Conservation (phyloP, 2,329 filamentous ascomycete species). For the Ceratocystis albifundus region DNA sequence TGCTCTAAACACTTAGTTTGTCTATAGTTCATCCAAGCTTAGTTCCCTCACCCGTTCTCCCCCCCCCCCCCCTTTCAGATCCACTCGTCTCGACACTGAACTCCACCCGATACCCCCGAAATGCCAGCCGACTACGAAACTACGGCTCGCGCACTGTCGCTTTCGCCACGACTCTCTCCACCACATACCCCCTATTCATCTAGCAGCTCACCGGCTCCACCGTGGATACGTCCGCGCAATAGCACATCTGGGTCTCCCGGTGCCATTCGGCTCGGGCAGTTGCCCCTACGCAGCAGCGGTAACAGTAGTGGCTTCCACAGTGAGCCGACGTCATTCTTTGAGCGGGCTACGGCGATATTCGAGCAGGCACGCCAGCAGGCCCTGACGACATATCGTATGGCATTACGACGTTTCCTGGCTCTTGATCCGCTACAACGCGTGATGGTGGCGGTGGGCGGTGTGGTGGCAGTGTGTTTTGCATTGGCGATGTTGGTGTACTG, state of each 20-base stretch:
- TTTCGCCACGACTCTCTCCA: constrained; percentile 31
- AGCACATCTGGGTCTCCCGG: constrained; percentile 30
- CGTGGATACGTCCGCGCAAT: constrained; percentile 31
- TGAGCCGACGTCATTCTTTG: not conserved
- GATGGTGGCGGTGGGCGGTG: constrained; percentile 35
- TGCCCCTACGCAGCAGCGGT: constrained; percentile 30
- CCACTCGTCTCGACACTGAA: not conserved
- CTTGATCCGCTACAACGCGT: constrained; percentile 52
- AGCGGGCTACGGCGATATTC: constrained; percentile 22
- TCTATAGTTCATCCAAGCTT: not conserved
- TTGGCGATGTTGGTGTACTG: constrained; percentile 67
- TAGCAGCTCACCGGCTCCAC: constrained; percentile 27
- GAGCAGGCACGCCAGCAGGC: constrained; percentile 35
- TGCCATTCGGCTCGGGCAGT: constrained; percentile 25
- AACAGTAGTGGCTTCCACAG: constrained; percentile 7
- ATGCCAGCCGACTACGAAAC: constrained; percentile 45
- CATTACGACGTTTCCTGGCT: constrained; percentile 35
- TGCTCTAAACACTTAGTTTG: not conserved
- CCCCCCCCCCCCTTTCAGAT: not conserved
- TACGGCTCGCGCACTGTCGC: constrained; percentile 39
- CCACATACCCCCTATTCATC: constrained; percentile 28
- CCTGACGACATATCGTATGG: constrained; percentile 35
- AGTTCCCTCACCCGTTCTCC: not conserved
- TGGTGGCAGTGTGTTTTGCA: constrained; percentile 41
- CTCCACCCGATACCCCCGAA: not conserved